Evolutionary conservation across 768 basidiomycete species (phyloP), one percentile per base, ranked within the genome.

Genomic region (Wakefieldia striispora): DNA sequence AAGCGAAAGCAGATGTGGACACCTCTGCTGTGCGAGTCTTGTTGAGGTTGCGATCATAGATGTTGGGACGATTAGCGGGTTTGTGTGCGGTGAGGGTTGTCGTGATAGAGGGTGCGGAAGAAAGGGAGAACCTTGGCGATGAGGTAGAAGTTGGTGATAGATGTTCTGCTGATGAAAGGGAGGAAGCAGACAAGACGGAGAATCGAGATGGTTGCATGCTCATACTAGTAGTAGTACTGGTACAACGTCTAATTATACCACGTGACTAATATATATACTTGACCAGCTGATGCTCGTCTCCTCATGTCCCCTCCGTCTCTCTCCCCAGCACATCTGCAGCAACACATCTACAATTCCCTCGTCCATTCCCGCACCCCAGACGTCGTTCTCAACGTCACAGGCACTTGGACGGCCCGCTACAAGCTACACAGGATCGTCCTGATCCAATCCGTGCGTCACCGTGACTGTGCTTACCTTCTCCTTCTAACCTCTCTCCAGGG

Each of bases 11-110:
- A 3, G 86, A 78, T 5, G 84, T 75, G 14, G 89, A 88, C 44
- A 95, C 91, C 65, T 98, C 95, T 21, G 84, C 71, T 12, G 82
- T 77, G 37, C 90, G 83, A 2, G 90, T 84, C 75, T 94, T 95
- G 75, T 89, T 92, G 57, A 97, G 76, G 41, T 80, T 84, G 50
- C 94, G 79, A 62, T 97, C 95, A 70, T 95, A 91, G 53, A 97
- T 92, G 57, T 80, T 88, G 2, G 87, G 85, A 6, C 88, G 80
- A 21, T 67, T 66, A 17, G 60, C 56, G 1, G 71, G 58, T 43
- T 65, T 71, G 24, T 77, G 69, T 19, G 65, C 58, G 16, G 69
- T 62, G 20, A 71, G 59, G 12, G 75, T 64, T 34, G 78, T 74
- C 60, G 69, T 72, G 43, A 75, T 68, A 10, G 81, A 78, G 8